Evolutionary conservation across 139 green algal genomes (phyloP).

Genomic region (Haematococcus lacustris): DNA sequence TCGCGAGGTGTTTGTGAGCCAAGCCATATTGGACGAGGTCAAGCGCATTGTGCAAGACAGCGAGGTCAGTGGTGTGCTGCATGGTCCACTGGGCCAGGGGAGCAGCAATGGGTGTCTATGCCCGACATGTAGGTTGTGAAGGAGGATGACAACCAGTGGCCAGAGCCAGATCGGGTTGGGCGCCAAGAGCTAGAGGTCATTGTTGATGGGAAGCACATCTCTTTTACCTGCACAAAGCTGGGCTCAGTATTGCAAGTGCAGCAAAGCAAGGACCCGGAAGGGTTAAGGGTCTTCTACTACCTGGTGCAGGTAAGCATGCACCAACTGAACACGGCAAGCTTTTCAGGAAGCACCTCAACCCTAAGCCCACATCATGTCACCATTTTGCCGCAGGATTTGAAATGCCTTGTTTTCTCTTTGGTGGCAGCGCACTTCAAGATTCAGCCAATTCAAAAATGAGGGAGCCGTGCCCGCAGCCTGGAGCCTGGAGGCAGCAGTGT

Average conservation of each 20-base stretch:
- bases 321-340: too few species aligned
- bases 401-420: conserved; percentile 92
- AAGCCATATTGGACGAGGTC: conserved; percentile 78
- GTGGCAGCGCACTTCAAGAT: conserved; percentile 96
- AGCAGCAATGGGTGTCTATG: not conserved
- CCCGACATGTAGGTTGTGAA: conserved; percentile 75
- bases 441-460: conserved; percentile 52
- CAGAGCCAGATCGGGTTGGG: conserved; percentile 79
- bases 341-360: not conserved
- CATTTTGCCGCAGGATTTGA: conserved; percentile 77
- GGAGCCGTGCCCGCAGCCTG: too few species aligned
- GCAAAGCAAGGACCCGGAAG: conserved; percentile 92
- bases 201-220: conserved; percentile 86
- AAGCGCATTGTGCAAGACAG: conserved; percentile 85
- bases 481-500: too few species aligned
- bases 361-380: not conserved
- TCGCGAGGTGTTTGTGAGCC: conserved; percentile 70
- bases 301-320: conserved; percentile 79
- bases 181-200: conserved; percentile 95
- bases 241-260: conserved; percentile 91
- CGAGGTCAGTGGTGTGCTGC: conserved; percentile 52
- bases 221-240: conserved; percentile 95
- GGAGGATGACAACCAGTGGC: conserved; percentile 95
- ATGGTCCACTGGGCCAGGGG: not conserved
- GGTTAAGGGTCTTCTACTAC: conserved; percentile 96